phyloP scores from a whole-genome alignment of 495 filamentous ascomycete genomes.

The Aspergillus cavernicola region DNA sequence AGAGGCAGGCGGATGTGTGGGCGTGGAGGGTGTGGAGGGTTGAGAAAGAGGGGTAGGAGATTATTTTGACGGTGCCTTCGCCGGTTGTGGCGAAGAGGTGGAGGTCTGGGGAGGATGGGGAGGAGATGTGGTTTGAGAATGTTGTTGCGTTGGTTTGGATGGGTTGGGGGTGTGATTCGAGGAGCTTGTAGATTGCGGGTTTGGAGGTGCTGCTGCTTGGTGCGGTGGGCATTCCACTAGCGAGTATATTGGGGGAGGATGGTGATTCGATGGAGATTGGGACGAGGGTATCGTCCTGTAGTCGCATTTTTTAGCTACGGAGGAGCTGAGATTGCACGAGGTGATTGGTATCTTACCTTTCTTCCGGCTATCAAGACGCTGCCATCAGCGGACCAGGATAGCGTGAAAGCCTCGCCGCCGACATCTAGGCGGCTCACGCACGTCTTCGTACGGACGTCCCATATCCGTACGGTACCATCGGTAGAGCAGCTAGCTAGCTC shows the following conservation, averaged over 20 bases:
- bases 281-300: slow-evolving; percentile 66
- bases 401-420: slow-evolving; percentile 75
- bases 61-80: slow-evolving; percentile 76
- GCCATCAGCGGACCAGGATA: slow-evolving; percentile 89
- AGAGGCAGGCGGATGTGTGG: slow-evolving; percentile 74
- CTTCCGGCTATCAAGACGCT: slow-evolving; percentile 76
- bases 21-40: slow-evolving; percentile 65
- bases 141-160: slow-evolving; percentile 77
- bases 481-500: slow-evolving; percentile 81
- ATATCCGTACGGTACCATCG: slow-evolving; percentile 85
- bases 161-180: slow-evolving; percentile 63
- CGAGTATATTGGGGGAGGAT: slow-evolving; percentile 33
- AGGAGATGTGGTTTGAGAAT: slow-evolving; percentile 65
- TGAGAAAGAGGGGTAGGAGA: slow-evolving; percentile 58
- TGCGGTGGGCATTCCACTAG: slow-evolving; percentile 13
- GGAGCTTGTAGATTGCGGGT: slow-evolving; percentile 37
- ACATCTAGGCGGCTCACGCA: slow-evolving; percentile 76
- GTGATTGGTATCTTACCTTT: slow-evolving; percentile 59
- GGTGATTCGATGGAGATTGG: slow-evolving; percentile 53
- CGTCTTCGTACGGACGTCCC: slow-evolving; percentile 83
- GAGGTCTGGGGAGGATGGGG: slow-evolving; percentile 33
- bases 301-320: not conserved
- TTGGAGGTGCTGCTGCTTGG: slow-evolving; percentile 11
- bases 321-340: not conserved
- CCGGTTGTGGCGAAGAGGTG: slow-evolving; percentile 75